Base-by-base conservation (phyloP, 805 yeast genomes). In the Saccharomyces mikatae region DNA sequence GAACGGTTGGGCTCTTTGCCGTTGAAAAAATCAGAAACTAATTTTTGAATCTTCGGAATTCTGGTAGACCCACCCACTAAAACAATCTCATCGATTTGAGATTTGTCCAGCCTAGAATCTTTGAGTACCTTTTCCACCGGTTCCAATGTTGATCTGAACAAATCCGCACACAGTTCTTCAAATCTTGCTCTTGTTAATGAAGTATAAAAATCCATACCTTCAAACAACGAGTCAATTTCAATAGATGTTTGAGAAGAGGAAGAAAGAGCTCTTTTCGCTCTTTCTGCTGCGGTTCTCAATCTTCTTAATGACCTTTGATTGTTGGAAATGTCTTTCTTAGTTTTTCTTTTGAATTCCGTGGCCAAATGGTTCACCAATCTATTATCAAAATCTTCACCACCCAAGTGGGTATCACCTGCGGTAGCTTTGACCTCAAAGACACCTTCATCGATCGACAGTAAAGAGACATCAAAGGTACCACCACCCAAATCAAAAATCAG, bases 321-420 rank as follows among this genome's bases (percentile, higher is more conserved):
- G 66, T 80, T 63, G 52, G 95, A 80, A 59, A 90, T 74, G 73
- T 90, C 97, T 80, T 87, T 87, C 83, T 87, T 87, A 82, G 86
- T 80, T 83, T 90, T 90, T 77, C 96, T 84, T 86, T 90, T 89
- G 84, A 90, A 90, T 76, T 90, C 97, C 67, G 80, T 82, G 60
- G 86, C 87, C 73, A 90, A 87, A 80, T 83, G 90, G 77, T 79
- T 87, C 60, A 90, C 96, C 68, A 90, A 82, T 74, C 96, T 85
- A 83, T 87, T 82, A 76, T 90, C 97, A 73, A 90, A 90, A 76
- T 89, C 97, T 79, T 89, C 96, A 84, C 97, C 97, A 79, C 97
- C 97, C 79, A 87, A 82, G 74, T 85, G 90, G 53, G 90, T 87
- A 53, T 66, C 71, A 63, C 73, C 72, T 31, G 73, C 72, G 41